Percentiles rank a stretch among this genome's conserved stretches.
Conservation (phyloP, 257 asterid genomes). For the Plantago major region DNA sequence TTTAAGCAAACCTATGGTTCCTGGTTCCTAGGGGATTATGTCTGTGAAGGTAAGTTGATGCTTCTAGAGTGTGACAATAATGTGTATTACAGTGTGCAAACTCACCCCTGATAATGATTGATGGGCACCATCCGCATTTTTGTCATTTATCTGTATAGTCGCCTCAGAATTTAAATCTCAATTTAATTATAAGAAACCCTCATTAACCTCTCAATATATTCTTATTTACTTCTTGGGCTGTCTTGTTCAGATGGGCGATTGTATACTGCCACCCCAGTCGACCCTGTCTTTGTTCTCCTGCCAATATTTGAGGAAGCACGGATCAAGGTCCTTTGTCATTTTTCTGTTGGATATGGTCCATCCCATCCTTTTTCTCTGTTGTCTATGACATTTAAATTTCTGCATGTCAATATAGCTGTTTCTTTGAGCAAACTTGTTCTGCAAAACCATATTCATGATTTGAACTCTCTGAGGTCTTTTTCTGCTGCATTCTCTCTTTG, state of each 20-base stretch:
- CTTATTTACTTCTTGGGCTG: slow-evolving; percentile 16
- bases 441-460: slow-evolving; percentile 9
- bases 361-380: not conserved
- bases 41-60: slow-evolving; percentile 67
- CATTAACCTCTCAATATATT: slow-evolving; percentile 4
- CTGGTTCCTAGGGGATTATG: slow-evolving; percentile 95
- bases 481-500: slow-evolving; percentile 1
- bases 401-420: not conserved
- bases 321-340: slow-evolving; percentile 55
- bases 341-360: slow-evolving; percentile 13
- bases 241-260: slow-evolving; percentile 64
- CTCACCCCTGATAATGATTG: slow-evolving; percentile 3
- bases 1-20: slow-evolving; percentile 89
- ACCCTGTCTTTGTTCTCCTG: slow-evolving; percentile 84
- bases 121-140: not conserved
- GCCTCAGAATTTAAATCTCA: slow-evolving; percentile 1
- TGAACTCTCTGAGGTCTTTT: slow-evolving; percentile 1
- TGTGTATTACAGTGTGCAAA: slow-evolving; percentile 7
- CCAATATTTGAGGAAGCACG: slow-evolving; percentile 95
- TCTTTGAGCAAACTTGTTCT: slow-evolving; percentile 13
- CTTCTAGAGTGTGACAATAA: slow-evolving; percentile 4
- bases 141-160: slow-evolving; percentile 8
- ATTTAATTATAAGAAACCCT: slow-evolving; percentile 9
- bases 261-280: slow-evolving; percentile 82
- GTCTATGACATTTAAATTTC: slow-evolving; percentile 4